Percentiles rank a stretch among this genome's conserved stretches.
These are phyloP conservation scores for Hapsidospora chrysogenum DNA, from an alignment of 495 filamentous ascomycete genomes.

Conservation along the genomic window DNA sequence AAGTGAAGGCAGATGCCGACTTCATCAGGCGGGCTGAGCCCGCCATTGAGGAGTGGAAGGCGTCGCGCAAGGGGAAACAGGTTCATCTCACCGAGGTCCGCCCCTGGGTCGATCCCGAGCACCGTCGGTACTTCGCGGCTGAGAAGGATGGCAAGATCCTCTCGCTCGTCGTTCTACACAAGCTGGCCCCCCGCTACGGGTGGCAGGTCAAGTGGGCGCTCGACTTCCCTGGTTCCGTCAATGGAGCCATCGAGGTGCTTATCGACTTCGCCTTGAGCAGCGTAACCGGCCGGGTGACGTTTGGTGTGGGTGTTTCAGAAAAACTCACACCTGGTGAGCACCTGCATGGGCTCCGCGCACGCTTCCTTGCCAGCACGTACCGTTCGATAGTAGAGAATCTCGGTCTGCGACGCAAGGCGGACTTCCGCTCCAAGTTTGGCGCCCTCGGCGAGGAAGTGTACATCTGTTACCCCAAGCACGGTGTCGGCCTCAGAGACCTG, in stretches of 20 bases:
- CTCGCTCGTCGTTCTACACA: constrained; percentile 57
- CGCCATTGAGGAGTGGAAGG: constrained; percentile 62
- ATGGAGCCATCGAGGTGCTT: constrained; percentile 63
- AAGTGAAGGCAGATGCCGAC: constrained; percentile 43
- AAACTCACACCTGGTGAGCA: constrained; percentile 58
- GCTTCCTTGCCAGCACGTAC: constrained; percentile 60
- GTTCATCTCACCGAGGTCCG: constrained; percentile 73
- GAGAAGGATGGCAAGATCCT: constrained; percentile 46
- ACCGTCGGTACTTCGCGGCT: constrained; percentile 72
- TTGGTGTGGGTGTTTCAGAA: constrained; percentile 57
- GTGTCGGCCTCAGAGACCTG: constrained; percentile 57
- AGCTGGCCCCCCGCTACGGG: constrained; percentile 56
- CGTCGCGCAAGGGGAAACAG: constrained; percentile 57
- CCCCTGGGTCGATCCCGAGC: constrained; percentile 61
- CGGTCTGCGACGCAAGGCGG: constrained; percentile 63
- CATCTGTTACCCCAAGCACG: constrained; percentile 67
- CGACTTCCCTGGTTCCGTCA: constrained; percentile 66
- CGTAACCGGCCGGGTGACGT: constrained; percentile 52
- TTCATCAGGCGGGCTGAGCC: constrained; percentile 46
- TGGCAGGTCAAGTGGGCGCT: constrained; percentile 82
- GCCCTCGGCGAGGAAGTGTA: constrained; percentile 61
- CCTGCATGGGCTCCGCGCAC: constrained; percentile 53
- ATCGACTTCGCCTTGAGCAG: constrained; percentile 62
- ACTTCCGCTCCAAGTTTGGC: constrained; percentile 76
- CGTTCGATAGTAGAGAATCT: constrained; percentile 61